Base-by-base conservation (phyloP, 495 filamentous ascomycete genomes). In the Aspergillus haitiensis region DNA sequence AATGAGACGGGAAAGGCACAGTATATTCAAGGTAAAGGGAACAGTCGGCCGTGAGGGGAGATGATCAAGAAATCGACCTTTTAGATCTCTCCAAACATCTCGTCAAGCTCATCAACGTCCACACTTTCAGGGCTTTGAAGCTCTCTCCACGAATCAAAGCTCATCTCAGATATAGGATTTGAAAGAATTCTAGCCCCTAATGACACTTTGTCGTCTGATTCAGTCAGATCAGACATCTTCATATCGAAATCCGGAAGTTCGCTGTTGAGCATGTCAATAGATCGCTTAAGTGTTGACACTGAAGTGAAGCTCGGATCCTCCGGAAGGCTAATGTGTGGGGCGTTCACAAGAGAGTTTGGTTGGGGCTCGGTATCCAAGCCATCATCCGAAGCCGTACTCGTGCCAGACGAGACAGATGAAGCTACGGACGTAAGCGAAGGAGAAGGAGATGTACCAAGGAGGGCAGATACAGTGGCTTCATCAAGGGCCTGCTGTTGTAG, bases 41-140 rank as follows among this genome's bases (percentile, higher is more conserved):
- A 42, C 39, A 51, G 13, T 27, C 13, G 21, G 53, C 13, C 36
- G 42, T 55, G 63, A 62, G 59, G 52, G 56, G 63, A 65, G 63
- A 65, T 55, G 21, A 56, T 7, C 32, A 31, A 58, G 18, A 49
- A 35, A 15, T 47, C 44, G 15, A 3, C 44, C 13, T 21, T 21
- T 74, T 67, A 80, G 64, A 80, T 74, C 63, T 78, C 77, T 52
- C 71, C 77, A 70, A 98, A 83, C 76, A 97, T 82, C 58, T 92
- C 86, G 69, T 98, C 94, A 3, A 98, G 82, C 79, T 98, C 94
- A 47, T 95, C 89, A 36, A 98, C 81, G 73, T 91, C 91, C 52
- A 98, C 85, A 54, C 84, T 90, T 74, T 98, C 94, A 0, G 92
- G 92, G 71, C 87, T 93, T 59, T 86, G 81, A 62, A 89, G 77